Percentiles rank a stretch among this genome's conserved stretches.
Evolutionary conservation across 495 filamentous ascomycete genomes (phyloP).

Genomic region (Aspergillus sclerotioniger): DNA sequence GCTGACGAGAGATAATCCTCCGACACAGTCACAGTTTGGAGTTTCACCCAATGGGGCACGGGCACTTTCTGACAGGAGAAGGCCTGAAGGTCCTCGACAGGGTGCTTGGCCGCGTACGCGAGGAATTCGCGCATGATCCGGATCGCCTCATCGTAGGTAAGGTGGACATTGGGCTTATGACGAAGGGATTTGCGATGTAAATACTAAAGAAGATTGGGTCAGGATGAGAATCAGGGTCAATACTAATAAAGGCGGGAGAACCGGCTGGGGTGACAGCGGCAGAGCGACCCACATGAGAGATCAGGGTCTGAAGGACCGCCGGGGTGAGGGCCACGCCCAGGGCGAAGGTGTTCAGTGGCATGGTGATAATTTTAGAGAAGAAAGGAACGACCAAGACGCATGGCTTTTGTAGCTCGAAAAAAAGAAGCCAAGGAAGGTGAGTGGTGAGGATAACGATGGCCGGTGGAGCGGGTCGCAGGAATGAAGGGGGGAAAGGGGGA

Average conservation of each 20-base stretch:
- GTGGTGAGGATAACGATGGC: not conserved
- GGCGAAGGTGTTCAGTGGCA: slow-evolving; percentile 71
- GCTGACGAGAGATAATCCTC: slow-evolving; percentile 57
- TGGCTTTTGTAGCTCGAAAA: not conserved
- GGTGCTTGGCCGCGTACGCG: slow-evolving; percentile 74
- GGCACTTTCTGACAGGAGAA: slow-evolving; percentile 91
- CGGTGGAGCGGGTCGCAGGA: not conserved
- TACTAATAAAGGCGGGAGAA: slow-evolving; percentile 6
- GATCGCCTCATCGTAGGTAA: slow-evolving; percentile 95
- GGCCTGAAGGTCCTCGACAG: slow-evolving; percentile 85
- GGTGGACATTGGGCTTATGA: slow-evolving; percentile 77
- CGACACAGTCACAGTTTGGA: slow-evolving; percentile 69
- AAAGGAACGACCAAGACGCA: not conserved
- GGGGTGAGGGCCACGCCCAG: slow-evolving; percentile 74
- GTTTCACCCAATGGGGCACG: slow-evolving; percentile 81
- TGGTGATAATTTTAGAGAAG: slow-evolving; percentile 21
- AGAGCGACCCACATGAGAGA: slow-evolving; percentile 63
- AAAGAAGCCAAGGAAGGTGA: not conserved
- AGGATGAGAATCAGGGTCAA: not conserved
- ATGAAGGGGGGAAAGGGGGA: not conserved
- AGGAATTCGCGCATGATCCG: slow-evolving; percentile 83
- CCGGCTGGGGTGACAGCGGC: not conserved
- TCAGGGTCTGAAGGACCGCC: slow-evolving; percentile 70
- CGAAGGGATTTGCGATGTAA: slow-evolving; percentile 71
- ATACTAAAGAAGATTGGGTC: slow-evolving; percentile 53